Percentiles rank a stretch among this genome's conserved stretches.
Evolutionary conservation across 257 asterid species (phyloP).

Genomic region (Nicotiana tabacum): DNA sequence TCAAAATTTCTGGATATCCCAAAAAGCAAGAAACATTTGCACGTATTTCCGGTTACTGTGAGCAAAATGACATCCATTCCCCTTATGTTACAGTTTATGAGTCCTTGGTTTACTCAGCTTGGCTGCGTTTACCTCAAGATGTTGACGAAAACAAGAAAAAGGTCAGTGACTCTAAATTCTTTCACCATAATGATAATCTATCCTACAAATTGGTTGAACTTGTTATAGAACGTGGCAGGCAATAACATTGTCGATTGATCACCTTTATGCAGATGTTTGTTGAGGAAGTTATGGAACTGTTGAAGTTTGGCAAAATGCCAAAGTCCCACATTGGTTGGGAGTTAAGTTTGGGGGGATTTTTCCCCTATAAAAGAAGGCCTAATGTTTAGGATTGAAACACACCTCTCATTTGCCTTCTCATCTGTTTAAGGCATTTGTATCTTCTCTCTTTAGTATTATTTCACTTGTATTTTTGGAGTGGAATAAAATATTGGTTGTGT

Average conservation of each 20-base stretch:
- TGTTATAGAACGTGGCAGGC: not conserved
- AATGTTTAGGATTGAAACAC: too few species aligned
- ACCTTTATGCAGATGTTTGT: conserved; percentile 47
- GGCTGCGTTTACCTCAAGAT: conserved; percentile 62
- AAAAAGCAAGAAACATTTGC: conserved; percentile 74
- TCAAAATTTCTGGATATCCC: conserved; percentile 63
- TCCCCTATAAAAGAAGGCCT: too few species aligned
- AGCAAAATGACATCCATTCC: conserved; percentile 76
- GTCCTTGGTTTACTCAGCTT: conserved; percentile 68
- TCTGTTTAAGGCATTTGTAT: too few species aligned
- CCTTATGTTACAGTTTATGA: conserved; percentile 70
- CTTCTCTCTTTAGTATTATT: too few species aligned
- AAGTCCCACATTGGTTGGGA: too few species aligned
- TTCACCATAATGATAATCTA: not conserved
- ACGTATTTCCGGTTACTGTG: conserved; percentile 73
- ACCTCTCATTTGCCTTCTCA: too few species aligned
- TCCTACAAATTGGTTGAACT: not conserved
- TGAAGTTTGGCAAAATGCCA: too few species aligned
- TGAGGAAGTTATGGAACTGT: conserved; percentile 73
- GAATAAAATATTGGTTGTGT: too few species aligned
- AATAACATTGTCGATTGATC: not conserved
- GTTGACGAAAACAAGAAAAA: conserved; percentile 42
- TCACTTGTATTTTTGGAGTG: too few species aligned
- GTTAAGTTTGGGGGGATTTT: too few species aligned
- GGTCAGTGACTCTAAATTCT: conserved; percentile 23